Conservation (phyloP, 306 rosid species). For the Gastrolobium bilobum region DNA sequence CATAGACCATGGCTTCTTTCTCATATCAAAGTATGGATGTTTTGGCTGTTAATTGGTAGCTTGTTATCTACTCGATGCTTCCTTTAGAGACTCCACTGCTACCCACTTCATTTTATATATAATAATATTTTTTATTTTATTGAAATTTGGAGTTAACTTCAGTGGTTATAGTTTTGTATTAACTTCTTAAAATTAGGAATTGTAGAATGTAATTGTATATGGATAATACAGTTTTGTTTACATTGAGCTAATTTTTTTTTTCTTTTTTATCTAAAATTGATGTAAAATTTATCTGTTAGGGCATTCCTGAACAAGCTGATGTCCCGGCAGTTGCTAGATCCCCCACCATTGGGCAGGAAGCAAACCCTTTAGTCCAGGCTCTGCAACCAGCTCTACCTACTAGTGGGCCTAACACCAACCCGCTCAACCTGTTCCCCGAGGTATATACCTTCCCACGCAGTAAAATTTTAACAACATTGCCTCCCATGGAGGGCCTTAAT, state of each 20-base stretch:
- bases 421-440: constrained; percentile 88
- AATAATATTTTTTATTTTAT: constrained; percentile 20
- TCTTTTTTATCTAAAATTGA: background rate
- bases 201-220: constrained; percentile 13
- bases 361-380: constrained; percentile 61
- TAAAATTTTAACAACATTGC: background rate
- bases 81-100: constrained; percentile 10
- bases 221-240: constrained; percentile 1
- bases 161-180: constrained; percentile 17
- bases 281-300: constrained; percentile 56
- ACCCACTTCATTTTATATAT: background rate
- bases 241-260: background rate
- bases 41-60: constrained; percentile 34
- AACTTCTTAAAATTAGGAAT: constrained; percentile 13
- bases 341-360: constrained; percentile 56
- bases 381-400: constrained; percentile 62
- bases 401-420: constrained; percentile 86
- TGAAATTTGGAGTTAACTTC: background rate
- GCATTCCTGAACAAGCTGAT: constrained; percentile 88
- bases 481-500: too few relatives aligned
- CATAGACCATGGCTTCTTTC: constrained; percentile 3
- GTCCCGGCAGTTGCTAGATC: constrained; percentile 63
- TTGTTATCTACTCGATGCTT: constrained; percentile 29
- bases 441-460: constrained; percentile 45
- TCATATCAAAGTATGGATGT: background rate